A percentile compares a stretch with the other conserved stretches of the same genome.
Evolutionary conservation across 2,329 filamentous ascomycete genomes (phyloP).

Genomic region (Exophiala calicioides): DNA sequence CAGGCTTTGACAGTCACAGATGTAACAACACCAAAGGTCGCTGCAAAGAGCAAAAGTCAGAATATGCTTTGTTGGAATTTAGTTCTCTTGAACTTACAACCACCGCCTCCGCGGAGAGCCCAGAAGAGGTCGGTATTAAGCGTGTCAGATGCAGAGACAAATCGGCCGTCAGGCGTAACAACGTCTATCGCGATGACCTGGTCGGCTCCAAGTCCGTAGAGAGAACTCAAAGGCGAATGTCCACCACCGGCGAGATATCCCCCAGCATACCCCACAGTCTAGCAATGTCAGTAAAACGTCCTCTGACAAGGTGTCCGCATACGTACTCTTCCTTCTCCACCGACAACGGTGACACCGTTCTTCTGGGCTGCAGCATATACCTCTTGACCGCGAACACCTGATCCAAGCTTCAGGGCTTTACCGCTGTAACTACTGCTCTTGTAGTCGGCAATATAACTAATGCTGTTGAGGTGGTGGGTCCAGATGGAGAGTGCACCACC

Average conservation of each 20-base stretch:
- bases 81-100: conserved; percentile 28
- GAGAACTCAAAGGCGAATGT: conserved; percentile 54
- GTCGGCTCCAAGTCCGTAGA: conserved; percentile 54
- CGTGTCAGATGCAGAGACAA: conserved; percentile 44
- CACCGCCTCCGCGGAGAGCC: conserved; percentile 49
- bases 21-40: conserved; percentile 55
- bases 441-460: too few relatives aligned
- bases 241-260: conserved; percentile 53
- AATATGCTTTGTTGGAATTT: neutral
- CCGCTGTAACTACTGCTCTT: too few relatives aligned
- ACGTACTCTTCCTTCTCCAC: too few relatives aligned
- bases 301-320: conserved; percentile 4
- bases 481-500: conserved; percentile 3
- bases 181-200: conserved; percentile 52
- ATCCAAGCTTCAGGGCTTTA: too few relatives aligned
- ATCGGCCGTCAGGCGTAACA: conserved; percentile 49
- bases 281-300: conserved; percentile 26
- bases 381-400: too few relatives aligned
- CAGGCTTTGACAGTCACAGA: conserved; percentile 54
- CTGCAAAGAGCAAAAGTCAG: neutral
- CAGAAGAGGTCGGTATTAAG: conserved; percentile 52
- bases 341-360: conserved; percentile 50
- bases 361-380: conserved; percentile 53
- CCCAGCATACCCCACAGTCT: conserved; percentile 37
- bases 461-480: too few relatives aligned